Percentiles rank a stretch among this genome's conserved stretches.
phyloP scores from a whole-genome alignment of 352 stramenopile genomes.

The Globisporangium sylvaticum region DNA sequence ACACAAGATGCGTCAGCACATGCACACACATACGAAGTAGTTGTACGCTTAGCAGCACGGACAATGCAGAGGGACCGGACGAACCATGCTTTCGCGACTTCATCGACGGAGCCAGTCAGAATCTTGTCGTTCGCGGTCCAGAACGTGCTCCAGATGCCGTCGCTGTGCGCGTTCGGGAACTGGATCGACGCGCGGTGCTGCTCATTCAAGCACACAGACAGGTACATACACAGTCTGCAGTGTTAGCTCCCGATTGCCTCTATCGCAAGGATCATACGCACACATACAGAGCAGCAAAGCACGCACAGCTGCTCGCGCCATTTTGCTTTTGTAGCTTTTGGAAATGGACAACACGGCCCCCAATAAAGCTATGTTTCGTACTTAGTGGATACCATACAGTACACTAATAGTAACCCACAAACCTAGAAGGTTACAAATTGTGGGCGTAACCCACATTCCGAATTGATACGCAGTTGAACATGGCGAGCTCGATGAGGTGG shows the following conservation, averaged over 20 bases:
- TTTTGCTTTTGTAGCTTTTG: conserved; percentile 12
- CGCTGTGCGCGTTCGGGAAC: conserved; percentile 81
- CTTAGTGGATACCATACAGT: not conserved
- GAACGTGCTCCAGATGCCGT: conserved; percentile 87
- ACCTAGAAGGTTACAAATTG: not conserved
- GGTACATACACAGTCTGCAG: not conserved
- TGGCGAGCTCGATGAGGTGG: conserved; percentile 7
- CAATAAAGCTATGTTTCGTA: not conserved
- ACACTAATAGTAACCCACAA: not conserved
- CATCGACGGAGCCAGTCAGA: conserved; percentile 83
- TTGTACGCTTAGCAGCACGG: not conserved
- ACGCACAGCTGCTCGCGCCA: conserved; percentile 28
- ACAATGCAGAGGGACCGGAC: conserved; percentile 1
- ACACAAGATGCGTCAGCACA: not conserved
- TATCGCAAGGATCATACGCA: not conserved
- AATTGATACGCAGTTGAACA: conserved; percentile 3
- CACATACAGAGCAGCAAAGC: not conserved
- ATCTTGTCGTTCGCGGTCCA: conserved; percentile 88
- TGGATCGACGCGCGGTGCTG: conserved; percentile 81
- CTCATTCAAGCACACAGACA: not conserved
- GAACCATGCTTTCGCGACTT: conserved; percentile 83
- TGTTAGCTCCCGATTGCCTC: not conserved
- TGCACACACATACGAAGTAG: not conserved
- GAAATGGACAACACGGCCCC: conserved; percentile 4
- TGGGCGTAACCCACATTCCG: not conserved